Percentiles rank a stretch among this genome's conserved stretches.
Evolutionary conservation across 306 rosid species (phyloP).

Genomic region (Medicago lupulina): DNA sequence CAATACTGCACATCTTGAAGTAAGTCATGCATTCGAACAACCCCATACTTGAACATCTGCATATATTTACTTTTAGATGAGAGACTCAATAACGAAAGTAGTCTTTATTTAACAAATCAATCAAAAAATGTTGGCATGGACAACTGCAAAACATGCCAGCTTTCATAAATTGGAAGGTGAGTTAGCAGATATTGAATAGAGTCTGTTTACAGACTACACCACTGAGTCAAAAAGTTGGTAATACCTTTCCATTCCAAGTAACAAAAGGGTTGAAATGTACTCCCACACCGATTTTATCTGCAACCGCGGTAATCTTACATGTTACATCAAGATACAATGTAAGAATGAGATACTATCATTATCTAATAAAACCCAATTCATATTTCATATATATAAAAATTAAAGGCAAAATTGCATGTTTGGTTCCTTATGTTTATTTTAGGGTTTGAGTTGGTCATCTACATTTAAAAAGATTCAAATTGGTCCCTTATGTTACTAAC

Average conservation of each 20-base stretch:
- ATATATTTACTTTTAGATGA: conserved; percentile 32
- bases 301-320: conserved; percentile 75
- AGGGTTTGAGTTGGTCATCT: too few relatives aligned
- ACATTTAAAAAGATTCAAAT: too few relatives aligned
- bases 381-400: background rate
- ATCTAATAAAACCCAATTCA: conserved; percentile 10
- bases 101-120: conserved; percentile 17
- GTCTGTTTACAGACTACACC: conserved; percentile 25
- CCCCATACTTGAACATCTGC: conserved; percentile 91
- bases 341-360: conserved; percentile 34
- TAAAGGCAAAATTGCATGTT: too few relatives aligned
- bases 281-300: conserved; percentile 85
- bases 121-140: background rate
- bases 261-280: conserved; percentile 95
- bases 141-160: background rate
- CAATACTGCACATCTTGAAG: conserved; percentile 73
- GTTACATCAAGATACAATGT: conserved; percentile 39
- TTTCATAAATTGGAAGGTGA: conserved; percentile 35
- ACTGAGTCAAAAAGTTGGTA: conserved; percentile 20
- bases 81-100: background rate
- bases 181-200: conserved; percentile 13
- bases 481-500: too few relatives aligned
- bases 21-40: conserved; percentile 78
- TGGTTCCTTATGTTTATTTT: too few relatives aligned
- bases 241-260: conserved; percentile 83